Evolutionary conservation across 176 grass and related monocot species (phyloP), one percentile per base, ranked within the genome.

Genomic region (Elymus sibiricus): DNA sequence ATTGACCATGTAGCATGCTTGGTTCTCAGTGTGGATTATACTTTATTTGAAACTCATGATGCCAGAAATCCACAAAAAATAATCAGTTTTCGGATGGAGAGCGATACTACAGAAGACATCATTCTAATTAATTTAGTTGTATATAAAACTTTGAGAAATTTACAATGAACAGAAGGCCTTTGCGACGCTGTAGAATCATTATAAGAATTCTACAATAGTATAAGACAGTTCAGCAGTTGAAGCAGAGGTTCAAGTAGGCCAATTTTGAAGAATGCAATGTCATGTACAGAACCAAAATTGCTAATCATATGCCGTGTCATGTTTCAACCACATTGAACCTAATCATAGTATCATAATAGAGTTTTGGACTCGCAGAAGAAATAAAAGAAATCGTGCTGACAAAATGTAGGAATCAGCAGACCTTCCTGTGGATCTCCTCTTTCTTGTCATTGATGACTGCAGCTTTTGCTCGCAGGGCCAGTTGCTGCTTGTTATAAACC

Each of bases 401-500:
- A n/a, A 6, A 16, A 7, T 38, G 44, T 51, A 73, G 35, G 38
- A 79, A 80, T 61, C 3, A 40, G 13, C 46, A 89, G 90, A 94
- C 95, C 90, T 97, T 97, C 42, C n/a, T n/a, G n/a, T n/a, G n/a
- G n/a, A n/a, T n/a, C n/a, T n/a, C n/a, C n/a, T n/a, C n/a, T n/a
- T n/a, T 90, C 56, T 84, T 88, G 6, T 86, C 93, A 28, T 72
- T 85, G 5, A 90, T 67, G 5, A 34, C 15, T 65, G 83, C 87
- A 21, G 81, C 65, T 76, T 78, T 65, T 9, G n/a, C 38, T 74
- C 87, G 83, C 56, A 91, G 73, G 2, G n/a, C n/a, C n/a, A n/a
- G 78, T 64, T 98, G 95, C 84, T 95, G 77, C 39, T 89, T 89
- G 74, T 95, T 98, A 64, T 92, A 95, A 7, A 89, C 91, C 16